A percentile compares a stretch with the other conserved stretches of the same genome.
Evolutionary conservation across 1,284 basidiomycete species (phyloP).

Genomic region (Caloboletus firmus): DNA sequence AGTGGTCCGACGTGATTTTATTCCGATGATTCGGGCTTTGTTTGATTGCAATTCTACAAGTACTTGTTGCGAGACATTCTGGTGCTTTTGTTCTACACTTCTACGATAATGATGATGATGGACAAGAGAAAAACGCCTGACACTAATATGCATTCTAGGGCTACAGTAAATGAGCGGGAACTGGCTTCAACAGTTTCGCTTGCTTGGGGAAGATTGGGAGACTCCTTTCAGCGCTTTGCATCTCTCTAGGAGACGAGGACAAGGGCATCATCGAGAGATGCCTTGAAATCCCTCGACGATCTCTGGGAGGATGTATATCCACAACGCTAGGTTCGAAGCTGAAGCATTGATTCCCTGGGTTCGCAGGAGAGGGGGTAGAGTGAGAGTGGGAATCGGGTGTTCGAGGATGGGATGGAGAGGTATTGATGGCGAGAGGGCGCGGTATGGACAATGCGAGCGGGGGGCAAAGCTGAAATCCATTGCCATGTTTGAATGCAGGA

Average conservation of each 20-base stretch:
- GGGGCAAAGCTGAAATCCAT: neutral
- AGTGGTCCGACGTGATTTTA: neutral
- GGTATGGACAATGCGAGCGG: constrained; percentile 2
- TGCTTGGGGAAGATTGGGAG: constrained; percentile 2
- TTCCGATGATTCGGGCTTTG: neutral
- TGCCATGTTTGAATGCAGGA: constrained; percentile 19
- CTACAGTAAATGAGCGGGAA: constrained; percentile 26
- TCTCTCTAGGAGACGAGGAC: constrained; percentile 13
- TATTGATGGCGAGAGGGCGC: neutral
- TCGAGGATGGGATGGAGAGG: constrained; percentile 1
- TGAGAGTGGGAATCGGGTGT: constrained; percentile 8
- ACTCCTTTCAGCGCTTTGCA: neutral
- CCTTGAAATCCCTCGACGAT: constrained; percentile 2
- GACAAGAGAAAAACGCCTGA: neutral
- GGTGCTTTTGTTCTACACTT: neutral
- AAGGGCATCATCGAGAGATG: constrained; percentile 25
- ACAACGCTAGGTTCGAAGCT: neutral
- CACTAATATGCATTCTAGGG: constrained; percentile 3
- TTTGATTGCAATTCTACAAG: constrained; percentile 3
- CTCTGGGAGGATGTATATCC: neutral
- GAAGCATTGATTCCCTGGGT: neutral
- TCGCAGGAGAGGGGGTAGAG: constrained; percentile 2
- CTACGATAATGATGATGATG: too few relatives aligned
- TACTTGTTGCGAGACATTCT: constrained; percentile 2
- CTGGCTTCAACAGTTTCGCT: constrained; percentile 21